Evolutionary conservation across 169 alveolate species (phyloP).

Genomic region (Eimeria acervulina): DNA sequence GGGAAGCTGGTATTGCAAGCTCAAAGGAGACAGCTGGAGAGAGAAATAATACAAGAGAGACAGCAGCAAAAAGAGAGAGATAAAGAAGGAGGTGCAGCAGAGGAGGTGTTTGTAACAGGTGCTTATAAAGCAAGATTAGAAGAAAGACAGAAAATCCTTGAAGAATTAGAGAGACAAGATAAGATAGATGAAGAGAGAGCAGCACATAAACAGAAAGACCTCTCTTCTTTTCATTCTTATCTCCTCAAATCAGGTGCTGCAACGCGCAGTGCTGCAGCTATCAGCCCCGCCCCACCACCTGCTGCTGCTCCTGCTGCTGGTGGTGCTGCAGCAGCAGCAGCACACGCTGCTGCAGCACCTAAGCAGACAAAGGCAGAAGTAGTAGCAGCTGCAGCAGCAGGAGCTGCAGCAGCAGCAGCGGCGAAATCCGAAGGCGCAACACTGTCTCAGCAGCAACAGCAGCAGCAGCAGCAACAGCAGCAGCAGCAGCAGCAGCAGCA

Average conservation of each 20-base stretch:
- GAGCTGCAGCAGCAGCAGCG: constrained; percentile 20
- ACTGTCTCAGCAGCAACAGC: background rate
- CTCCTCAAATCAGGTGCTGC: constrained; percentile 68
- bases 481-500: constrained; percentile 49
- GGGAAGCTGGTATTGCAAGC: constrained; percentile 33
- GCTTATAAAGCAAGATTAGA: constrained; percentile 52
- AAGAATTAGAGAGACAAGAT: constrained; percentile 63
- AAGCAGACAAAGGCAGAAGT: background rate
- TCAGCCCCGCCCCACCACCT: constrained; percentile 1
- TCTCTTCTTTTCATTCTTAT: constrained; percentile 64
- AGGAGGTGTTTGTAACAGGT: constrained; percentile 66
- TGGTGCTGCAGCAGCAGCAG: background rate
- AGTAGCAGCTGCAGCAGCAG: background rate
- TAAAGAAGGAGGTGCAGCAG: constrained; percentile 7
- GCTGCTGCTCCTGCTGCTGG: constrained; percentile 65
- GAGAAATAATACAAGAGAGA: constrained; percentile 68
- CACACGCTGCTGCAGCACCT: background rate
- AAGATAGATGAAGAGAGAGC: constrained; percentile 11
- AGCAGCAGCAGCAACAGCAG: background rate
- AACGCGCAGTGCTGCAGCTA: constrained; percentile 50
- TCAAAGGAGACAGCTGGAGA: constrained; percentile 73
- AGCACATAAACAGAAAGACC: constrained; percentile 51
- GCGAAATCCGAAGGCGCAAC: background rate
- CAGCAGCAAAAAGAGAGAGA: constrained; percentile 71
- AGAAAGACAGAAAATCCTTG: constrained; percentile 48